Percentiles rank a stretch among this genome's conserved stretches.
phyloP scores from a whole-genome alignment of 2,329 filamentous ascomycete genomes.

The Gnomoniopsis smithogilvyi region DNA sequence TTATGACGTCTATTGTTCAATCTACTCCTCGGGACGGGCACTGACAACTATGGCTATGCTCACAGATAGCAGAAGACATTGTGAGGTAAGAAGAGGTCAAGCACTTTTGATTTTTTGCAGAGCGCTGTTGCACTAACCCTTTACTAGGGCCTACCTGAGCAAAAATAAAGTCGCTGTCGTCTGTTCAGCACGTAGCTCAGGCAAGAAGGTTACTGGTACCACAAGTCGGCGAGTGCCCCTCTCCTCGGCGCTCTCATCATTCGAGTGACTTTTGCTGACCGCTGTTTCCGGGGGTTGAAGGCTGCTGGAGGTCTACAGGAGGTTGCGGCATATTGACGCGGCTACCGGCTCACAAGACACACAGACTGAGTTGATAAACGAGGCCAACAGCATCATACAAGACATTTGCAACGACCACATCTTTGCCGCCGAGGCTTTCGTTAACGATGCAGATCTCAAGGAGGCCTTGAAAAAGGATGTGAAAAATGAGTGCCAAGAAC shows the following conservation, averaged over 20 bases:
- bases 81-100: slow-evolving; percentile 47
- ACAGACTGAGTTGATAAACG: slow-evolving; percentile 52
- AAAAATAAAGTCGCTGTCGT: slow-evolving; percentile 83
- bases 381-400: slow-evolving; percentile 73
- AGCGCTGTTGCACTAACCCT: slow-evolving; percentile 5
- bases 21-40: neutral
- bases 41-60: slow-evolving; percentile 13
- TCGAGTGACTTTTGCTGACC: slow-evolving; percentile 1
- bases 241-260: neutral
- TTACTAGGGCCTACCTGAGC: slow-evolving; percentile 54
- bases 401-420: slow-evolving; percentile 83
- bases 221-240: slow-evolving; percentile 77
- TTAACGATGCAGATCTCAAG: slow-evolving; percentile 55
- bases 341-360: slow-evolving; percentile 50
- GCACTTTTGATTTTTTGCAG: slow-evolving; percentile 10
- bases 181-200: slow-evolving; percentile 91
- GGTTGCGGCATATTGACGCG: slow-evolving; percentile 51
- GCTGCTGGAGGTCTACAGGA: slow-evolving; percentile 57
- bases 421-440: slow-evolving; percentile 62
- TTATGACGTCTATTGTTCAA: neutral
- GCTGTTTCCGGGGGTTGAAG: slow-evolving; percentile 28
- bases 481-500: slow-evolving; percentile 73
- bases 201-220: slow-evolving; percentile 91
- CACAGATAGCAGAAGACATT: slow-evolving; percentile 64
- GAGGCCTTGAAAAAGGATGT: slow-evolving; percentile 63